phyloP scores from a whole-genome alignment of 1,139 yeast species.

The Taphrina betulina region DNA sequence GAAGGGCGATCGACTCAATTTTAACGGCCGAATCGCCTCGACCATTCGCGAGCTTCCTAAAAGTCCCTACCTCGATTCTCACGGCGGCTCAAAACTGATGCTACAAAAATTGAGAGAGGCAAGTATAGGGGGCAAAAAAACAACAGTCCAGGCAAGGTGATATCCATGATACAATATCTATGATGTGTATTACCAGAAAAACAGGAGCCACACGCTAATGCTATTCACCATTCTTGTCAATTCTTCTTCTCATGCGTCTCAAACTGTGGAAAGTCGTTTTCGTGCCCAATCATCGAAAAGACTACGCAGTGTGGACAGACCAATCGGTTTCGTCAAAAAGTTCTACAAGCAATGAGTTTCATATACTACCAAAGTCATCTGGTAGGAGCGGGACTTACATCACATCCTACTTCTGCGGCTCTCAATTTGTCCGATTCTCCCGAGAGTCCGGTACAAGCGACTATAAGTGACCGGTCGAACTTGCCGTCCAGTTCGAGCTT shows the following conservation, averaged over 20 bases:
- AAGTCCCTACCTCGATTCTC: background rate
- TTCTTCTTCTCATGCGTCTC: too few species aligned
- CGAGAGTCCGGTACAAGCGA: constrained; percentile 15
- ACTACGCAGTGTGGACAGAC: background rate
- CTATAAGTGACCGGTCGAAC: background rate
- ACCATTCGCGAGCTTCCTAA: background rate
- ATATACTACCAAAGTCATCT: background rate
- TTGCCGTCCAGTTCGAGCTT: background rate
- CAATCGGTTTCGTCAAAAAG: constrained; percentile 6
- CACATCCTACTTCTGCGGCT: constrained; percentile 7
- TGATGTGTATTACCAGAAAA: background rate
- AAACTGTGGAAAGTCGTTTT: too few species aligned
- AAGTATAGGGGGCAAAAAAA: too few species aligned
- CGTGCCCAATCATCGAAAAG: constrained; percentile 9
- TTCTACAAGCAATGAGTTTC: background rate
- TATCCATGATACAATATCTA: background rate
- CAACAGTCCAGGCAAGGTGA: background rate
- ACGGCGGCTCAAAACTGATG: background rate
- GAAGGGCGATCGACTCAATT: background rate
- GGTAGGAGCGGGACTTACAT: background rate
- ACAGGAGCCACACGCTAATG: background rate
- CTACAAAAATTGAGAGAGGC: background rate
- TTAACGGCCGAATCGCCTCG: background rate
- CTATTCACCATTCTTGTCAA: background rate
- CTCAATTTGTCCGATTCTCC: background rate